Conservation (phyloP, 2,329 filamentous ascomycete species). For the Fusarium beomiforme region DNA sequence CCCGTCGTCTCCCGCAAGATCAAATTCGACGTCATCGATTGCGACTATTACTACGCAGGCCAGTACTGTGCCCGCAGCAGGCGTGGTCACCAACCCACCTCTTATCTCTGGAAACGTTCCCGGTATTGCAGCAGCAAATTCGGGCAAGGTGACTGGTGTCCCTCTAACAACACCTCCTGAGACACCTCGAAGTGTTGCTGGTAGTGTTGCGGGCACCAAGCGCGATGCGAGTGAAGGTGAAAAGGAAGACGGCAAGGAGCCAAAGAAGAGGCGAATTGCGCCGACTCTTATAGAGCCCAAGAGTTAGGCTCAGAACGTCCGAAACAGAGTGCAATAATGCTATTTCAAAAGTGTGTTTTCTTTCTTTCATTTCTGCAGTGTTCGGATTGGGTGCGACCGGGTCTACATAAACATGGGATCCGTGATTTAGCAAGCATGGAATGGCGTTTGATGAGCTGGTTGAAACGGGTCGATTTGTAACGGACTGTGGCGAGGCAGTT, state of each 20-base stretch:
- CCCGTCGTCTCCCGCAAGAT: constrained; percentile 81
- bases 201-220: constrained; percentile 58
- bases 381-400: constrained; percentile 9
- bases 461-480: constrained; percentile 15
- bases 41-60: constrained; percentile 77
- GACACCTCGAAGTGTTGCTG: constrained; percentile 69
- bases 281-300: constrained; percentile 66
- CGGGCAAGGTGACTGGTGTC: constrained; percentile 68
- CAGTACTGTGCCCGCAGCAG: constrained; percentile 57
- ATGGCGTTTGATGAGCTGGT: constrained; percentile 44
- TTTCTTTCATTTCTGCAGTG: constrained; percentile 18
- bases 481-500: not conserved
- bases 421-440: constrained; percentile 42
- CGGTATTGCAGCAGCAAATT: constrained; percentile 77
- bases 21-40: constrained; percentile 86
- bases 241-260: constrained; percentile 61
- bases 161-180: constrained; percentile 91
- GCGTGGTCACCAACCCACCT: constrained; percentile 79
- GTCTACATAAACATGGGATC: constrained; percentile 20
- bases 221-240: constrained; percentile 67
- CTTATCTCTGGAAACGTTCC: constrained; percentile 82
- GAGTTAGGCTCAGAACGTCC: not conserved
- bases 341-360: constrained; percentile 23
- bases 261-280: constrained; percentile 77
- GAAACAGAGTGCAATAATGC: not conserved